phyloP scores from a whole-genome alignment of 139 green algal genomes.

The Tetradesmus lagerheimii region DNA sequence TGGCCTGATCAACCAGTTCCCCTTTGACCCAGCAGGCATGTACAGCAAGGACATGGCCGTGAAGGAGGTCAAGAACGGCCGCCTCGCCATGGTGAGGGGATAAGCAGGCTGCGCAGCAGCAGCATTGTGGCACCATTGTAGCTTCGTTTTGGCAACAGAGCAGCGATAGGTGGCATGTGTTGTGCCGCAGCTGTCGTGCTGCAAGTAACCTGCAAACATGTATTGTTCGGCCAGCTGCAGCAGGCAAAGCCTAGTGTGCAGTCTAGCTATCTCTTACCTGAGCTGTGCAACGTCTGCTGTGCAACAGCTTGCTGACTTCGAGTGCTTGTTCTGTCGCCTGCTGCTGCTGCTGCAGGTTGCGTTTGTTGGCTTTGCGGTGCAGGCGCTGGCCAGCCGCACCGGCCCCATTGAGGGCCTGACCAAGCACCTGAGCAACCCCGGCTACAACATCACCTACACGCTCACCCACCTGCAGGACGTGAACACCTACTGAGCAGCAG shows the following conservation, averaged over 20 bases:
- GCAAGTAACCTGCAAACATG: no score
- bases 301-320: neutral
- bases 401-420: slow-evolving; percentile 74
- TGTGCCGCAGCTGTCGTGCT: no score
- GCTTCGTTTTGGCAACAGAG: neutral
- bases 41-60: slow-evolving; percentile 83
- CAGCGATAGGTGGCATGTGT: neutral
- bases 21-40: slow-evolving; percentile 89
- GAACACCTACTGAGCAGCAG: slow-evolving; percentile 46
- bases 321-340: neutral
- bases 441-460: slow-evolving; percentile 84
- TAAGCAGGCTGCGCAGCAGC: no score
- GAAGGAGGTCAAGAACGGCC: slow-evolving; percentile 98
- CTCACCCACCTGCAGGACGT: slow-evolving; percentile 60
- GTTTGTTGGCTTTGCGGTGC: slow-evolving; percentile 84
- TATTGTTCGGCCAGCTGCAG: no score
- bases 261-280: no score
- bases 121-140: neutral
- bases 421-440: slow-evolving; percentile 74
- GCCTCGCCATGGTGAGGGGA: slow-evolving; percentile 89
- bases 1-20: slow-evolving; percentile 87
- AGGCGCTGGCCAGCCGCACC: slow-evolving; percentile 74
- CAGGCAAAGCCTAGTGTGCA: no score
- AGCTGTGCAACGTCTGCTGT: no score
- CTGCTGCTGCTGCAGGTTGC: slow-evolving; percentile 63